Evolutionary conservation across 2,329 filamentous ascomycete species (phyloP).

Genomic region (Fusarium pseudograminearum): DNA sequence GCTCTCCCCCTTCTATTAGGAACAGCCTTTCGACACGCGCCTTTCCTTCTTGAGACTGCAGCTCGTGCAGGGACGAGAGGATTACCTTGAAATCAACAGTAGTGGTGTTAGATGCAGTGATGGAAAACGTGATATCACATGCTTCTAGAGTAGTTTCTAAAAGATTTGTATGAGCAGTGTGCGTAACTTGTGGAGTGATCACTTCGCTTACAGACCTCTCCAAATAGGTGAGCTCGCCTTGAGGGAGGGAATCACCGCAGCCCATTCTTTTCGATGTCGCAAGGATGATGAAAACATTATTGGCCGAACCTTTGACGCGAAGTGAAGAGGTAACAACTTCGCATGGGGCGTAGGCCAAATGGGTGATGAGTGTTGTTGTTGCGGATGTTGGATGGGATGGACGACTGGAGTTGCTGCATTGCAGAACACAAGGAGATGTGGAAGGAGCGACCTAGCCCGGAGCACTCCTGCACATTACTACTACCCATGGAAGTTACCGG

Average conservation of each 20-base stretch:
- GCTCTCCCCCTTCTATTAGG: constrained; percentile 55
- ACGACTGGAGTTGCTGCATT: neutral
- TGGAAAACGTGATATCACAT: constrained; percentile 61
- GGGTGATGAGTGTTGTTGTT: neutral
- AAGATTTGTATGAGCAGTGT: constrained; percentile 8
- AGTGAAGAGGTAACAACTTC: neutral
- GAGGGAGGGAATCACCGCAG: constrained; percentile 43
- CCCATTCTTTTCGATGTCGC: constrained; percentile 54
- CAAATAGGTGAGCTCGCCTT: constrained; percentile 43
- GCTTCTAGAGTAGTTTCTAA: constrained; percentile 57
- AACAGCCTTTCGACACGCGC: constrained; percentile 57
- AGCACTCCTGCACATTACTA: neutral
- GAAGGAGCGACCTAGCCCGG: neutral
- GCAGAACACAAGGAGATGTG: neutral
- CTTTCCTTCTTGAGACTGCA: constrained; percentile 47
- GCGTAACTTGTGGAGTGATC: neutral
- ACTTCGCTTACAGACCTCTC: constrained; percentile 44
- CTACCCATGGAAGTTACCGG: neutral
- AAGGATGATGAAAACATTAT: constrained; percentile 57
- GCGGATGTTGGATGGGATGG: neutral
- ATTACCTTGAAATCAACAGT: constrained; percentile 52
- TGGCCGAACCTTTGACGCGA: neutral
- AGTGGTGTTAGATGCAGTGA: constrained; percentile 33
- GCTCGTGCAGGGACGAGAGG: constrained; percentile 56
- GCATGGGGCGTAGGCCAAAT: neutral